Evolutionary conservation across 202 grass and related monocot species (phyloP).

Genomic region (Schoenoplectus tabernaemontani): DNA sequence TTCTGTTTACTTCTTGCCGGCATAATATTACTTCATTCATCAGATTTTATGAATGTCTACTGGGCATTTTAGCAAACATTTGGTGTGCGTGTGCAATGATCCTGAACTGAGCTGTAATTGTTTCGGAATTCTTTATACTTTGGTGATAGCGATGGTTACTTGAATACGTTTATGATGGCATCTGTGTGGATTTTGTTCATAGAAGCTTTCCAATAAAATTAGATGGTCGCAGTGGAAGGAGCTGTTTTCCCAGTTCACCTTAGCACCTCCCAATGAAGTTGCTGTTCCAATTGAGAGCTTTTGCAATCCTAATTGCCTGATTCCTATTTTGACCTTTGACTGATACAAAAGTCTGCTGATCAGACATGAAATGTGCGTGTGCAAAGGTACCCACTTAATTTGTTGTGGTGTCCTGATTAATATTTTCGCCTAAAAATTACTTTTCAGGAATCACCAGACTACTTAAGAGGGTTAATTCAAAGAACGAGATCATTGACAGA

Average conservation of each 20-base stretch:
- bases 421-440: neutral
- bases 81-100: neutral
- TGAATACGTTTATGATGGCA: neutral
- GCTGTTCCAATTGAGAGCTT: neutral
- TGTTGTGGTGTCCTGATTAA: neutral
- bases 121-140: neutral
- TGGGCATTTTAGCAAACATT: neutral
- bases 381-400: neutral
- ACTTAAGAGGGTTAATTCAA: constrained; percentile 58
- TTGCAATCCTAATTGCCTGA: neutral
- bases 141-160: neutral
- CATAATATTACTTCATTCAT: neutral
- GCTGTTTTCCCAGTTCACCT: neutral
- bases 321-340: neutral
- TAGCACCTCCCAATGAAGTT: neutral
- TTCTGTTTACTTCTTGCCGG: neutral
- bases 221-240: neutral
- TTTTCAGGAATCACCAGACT: constrained; percentile 71
- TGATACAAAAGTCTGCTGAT: neutral
- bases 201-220: neutral
- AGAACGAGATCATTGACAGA: constrained; percentile 62
- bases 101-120: neutral
- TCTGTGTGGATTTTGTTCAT: neutral
- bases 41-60: neutral
- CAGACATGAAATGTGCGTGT: neutral